phyloP scores from a whole-genome alignment of 2,329 filamentous ascomycete genomes.

The Gyromitra esculenta region DNA sequence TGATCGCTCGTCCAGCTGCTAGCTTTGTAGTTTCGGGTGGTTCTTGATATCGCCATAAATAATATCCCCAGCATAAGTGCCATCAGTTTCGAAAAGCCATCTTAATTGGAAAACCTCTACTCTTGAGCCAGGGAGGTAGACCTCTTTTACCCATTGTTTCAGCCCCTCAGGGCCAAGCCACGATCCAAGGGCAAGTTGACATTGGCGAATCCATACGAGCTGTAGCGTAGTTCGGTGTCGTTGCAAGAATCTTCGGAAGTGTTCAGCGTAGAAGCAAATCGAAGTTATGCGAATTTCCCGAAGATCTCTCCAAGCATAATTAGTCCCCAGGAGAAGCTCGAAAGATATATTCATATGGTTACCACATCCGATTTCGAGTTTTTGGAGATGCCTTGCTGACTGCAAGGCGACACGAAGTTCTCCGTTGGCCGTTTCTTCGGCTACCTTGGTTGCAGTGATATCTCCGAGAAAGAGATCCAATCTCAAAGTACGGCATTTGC shows the following conservation, averaged over 20 bases:
- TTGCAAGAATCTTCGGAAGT: neutral
- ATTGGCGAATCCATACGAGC: neutral
- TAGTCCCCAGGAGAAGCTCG: neutral
- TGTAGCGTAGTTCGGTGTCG: neutral
- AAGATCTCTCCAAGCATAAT: neutral
- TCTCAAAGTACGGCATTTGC: neutral
- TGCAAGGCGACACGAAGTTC: neutral
- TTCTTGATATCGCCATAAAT: neutral
- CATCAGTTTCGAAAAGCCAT: neutral
- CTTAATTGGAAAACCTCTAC: neutral
- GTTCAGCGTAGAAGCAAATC: neutral
- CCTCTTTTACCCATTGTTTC: conserved; percentile 3
- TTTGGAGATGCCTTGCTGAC: neutral
- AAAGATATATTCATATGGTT: conserved; percentile 1
- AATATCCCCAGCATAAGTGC: neutral
- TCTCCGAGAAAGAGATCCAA: neutral
- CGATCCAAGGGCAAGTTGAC: neutral
- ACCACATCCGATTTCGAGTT: neutral
- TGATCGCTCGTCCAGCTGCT: too few species aligned
- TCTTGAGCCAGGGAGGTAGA: neutral
- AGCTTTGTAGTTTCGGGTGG: neutral
- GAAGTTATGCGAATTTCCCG: neutral
- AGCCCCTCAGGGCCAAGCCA: neutral
- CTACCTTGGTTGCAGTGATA: neutral
- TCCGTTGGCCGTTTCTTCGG: neutral